These are phyloP conservation scores for Aureobasidium namibiae DNA, from an alignment of 2,329 filamentous ascomycete genomes.

Conservation along the genomic window DNA sequence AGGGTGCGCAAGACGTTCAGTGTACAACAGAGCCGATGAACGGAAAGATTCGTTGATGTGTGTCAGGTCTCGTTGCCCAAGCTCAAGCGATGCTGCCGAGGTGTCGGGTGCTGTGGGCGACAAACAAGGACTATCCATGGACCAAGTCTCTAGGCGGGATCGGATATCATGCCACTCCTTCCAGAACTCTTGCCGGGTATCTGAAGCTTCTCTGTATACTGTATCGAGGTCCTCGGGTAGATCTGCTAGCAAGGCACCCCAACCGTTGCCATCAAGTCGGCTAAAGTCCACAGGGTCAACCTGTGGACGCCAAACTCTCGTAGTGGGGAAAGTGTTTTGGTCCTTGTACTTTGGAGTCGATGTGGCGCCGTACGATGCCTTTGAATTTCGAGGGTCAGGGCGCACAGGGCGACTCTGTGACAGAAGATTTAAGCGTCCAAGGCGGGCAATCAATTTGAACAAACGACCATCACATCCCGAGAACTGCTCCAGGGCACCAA, in stretches of 20 bases:
- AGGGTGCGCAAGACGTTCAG: slow-evolving; percentile 75
- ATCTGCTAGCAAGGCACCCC: slow-evolving; percentile 46
- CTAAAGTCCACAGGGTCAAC: slow-evolving; percentile 34
- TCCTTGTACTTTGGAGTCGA: neutral
- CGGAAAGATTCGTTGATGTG: slow-evolving; percentile 87
- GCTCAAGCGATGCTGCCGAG: slow-evolving; percentile 19
- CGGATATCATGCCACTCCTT: slow-evolving; percentile 77
- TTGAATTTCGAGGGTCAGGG: slow-evolving; percentile 23
- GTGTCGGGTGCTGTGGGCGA: slow-evolving; percentile 35
- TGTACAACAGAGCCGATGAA: slow-evolving; percentile 81
- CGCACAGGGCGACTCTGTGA: slow-evolving; percentile 55
- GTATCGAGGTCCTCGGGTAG: slow-evolving; percentile 35
- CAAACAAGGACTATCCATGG: slow-evolving; percentile 41
- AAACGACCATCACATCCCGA: slow-evolving; percentile 79
- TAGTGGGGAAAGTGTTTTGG: neutral
- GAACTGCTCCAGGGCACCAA: slow-evolving; percentile 72
- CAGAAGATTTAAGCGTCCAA: slow-evolving; percentile 76
- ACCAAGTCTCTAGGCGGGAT: slow-evolving; percentile 69
- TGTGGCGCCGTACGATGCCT: neutral
- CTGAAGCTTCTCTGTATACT: slow-evolving; percentile 33
- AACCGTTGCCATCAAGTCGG: slow-evolving; percentile 61
- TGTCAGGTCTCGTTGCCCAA: slow-evolving; percentile 62
- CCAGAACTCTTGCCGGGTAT: slow-evolving; percentile 61
- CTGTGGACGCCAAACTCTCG: neutral
- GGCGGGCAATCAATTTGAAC: slow-evolving; percentile 76